Evolutionary conservation across 2,329 filamentous ascomycete species (phyloP).

Genomic region (Pyricularia sp.): DNA sequence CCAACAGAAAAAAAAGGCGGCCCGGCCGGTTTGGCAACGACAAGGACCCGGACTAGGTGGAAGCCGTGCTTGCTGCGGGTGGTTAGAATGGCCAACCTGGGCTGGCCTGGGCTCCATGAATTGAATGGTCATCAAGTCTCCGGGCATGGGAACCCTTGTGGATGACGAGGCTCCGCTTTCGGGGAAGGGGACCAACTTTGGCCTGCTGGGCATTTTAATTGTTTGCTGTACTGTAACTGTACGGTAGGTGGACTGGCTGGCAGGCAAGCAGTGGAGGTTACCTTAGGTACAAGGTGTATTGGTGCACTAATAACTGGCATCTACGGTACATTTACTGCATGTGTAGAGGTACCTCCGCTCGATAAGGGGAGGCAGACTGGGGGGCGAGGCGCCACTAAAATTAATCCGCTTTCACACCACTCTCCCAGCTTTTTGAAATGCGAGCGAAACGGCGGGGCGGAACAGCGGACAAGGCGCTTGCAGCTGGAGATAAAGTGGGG

Average conservation of each 20-base stretch:
- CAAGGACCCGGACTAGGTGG: not conserved
- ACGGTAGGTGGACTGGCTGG: no score
- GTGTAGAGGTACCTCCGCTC: no score
- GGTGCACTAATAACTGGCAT: no score
- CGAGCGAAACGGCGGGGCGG: not conserved
- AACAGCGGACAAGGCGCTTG: not conserved
- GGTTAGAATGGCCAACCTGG: not conserved
- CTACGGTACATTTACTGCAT: no score
- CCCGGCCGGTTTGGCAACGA: not conserved
- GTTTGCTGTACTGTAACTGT: no score
- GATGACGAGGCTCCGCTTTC: conserved; percentile 11
- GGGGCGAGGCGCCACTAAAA: not conserved
- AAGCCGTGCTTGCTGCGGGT: not conserved
- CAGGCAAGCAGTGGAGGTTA: no score
- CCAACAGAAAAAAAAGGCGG: not conserved
- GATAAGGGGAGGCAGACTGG: not conserved
- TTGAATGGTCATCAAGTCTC: not conserved
- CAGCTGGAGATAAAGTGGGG: not conserved
- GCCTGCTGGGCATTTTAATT: not conserved
- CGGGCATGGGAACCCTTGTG: not conserved
- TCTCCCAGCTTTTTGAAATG: not conserved
- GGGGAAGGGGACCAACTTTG: conserved; percentile 3
- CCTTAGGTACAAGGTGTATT: no score
- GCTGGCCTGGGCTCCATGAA: not conserved
- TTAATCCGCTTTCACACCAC: not conserved